Evolutionary conservation across 306 rosid genomes (phyloP), one percentile per base, ranked within the genome.

Genomic region (Hylodesmum podocarpum): DNA sequence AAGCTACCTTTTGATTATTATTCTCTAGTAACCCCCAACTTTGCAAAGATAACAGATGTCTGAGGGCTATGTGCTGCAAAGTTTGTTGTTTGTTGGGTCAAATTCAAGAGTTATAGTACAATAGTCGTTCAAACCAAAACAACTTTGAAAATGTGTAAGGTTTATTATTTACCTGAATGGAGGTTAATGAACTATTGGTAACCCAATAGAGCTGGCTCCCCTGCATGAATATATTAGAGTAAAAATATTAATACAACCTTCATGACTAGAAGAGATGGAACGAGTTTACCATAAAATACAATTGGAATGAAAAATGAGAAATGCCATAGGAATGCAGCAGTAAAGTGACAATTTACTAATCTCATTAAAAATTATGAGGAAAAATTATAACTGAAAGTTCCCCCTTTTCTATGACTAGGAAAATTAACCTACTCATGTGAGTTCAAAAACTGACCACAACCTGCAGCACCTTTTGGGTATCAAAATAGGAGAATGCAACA

Each of bases 191-290:
- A 79, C 92, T 87, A 87, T 92, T 95, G 24, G 96, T 89, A 57
- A 83, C 77, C 98, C 98, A 95, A 82, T 95, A 95, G 70, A 92
- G 79, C 57, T 82, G 96, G 89, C 97, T 95, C 39, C 98, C 98
- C 98, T 95, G 88, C 85, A 82, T 80, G 73, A 84, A 76, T 6
- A 66, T 39, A 36, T 82, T 80, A 74, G 13, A 41, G 77, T 65
- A 70, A 55, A n/a, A 40, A 76, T 22, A 65, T 40, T 31, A 76
- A 73, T 84, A 72, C 57, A 64, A 27, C 63, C 28, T 58, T 77
- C 63, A 58, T 72, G 16, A 79, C 57, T n/a, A n/a, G n/a, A 65
- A 62, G 59, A 58, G 75, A 33, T 34, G 72, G 72, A 59, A 55
- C 33, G 59, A 66, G n/a, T 68, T 61, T 33, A 72, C 73, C 40